Conservation (phyloP, 345 rosid genomes). For the Raphanus sativus region DNA sequence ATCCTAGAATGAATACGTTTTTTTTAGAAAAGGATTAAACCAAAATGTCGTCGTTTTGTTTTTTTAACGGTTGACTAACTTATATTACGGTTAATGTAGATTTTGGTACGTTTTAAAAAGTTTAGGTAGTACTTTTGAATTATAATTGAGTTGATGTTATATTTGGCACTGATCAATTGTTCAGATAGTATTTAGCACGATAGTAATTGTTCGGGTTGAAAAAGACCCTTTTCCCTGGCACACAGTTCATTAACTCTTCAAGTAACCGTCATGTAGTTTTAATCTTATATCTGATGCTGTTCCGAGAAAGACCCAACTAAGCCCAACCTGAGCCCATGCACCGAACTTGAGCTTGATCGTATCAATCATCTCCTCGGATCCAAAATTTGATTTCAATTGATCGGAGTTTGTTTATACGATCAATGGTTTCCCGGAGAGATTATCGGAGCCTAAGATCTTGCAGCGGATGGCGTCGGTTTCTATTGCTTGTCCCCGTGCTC, state of each 20-base stretch:
- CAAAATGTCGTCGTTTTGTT: too few species aligned
- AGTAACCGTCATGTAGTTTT: not conserved
- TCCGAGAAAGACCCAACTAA: not conserved
- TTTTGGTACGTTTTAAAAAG: too few species aligned
- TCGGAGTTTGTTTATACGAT: not conserved
- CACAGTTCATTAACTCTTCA: not conserved
- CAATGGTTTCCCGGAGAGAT: slow-evolving; percentile 41
- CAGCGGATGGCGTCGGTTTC: slow-evolving; percentile 65
- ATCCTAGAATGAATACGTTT: too few species aligned
- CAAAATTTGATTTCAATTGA: not conserved
- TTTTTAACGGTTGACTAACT: too few species aligned
- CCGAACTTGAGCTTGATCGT: not conserved
- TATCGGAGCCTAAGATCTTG: slow-evolving; percentile 54
- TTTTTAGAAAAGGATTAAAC: too few species aligned
- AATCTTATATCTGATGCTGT: not conserved
- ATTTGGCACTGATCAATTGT: too few species aligned
- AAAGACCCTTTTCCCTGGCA: not conserved
- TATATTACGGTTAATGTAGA: too few species aligned
- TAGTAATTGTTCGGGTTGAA: too few species aligned
- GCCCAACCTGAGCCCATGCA: not conserved
- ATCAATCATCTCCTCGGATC: not conserved
- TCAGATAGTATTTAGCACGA: too few species aligned
- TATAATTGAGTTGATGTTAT: too few species aligned
- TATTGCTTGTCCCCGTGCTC: slow-evolving; percentile 54
- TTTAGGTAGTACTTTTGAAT: too few species aligned